phyloP scores from a whole-genome alignment of 1,139 yeast genomes.

The Hanseniaspora uvarum region DNA sequence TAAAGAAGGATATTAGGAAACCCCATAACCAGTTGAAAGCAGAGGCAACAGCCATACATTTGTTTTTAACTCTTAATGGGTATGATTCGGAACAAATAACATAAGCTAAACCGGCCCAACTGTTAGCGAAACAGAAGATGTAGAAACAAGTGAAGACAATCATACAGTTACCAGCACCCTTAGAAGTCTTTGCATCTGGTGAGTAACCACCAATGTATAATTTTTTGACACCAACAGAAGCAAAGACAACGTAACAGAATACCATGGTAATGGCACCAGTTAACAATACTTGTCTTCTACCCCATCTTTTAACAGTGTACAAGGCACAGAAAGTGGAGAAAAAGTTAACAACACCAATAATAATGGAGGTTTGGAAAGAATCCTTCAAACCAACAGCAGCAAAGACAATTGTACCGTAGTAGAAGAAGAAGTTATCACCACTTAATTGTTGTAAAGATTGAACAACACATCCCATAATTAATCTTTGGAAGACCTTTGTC shows the following conservation, averaged over 20 bases:
- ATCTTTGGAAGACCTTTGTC: conserved; percentile 56
- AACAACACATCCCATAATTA: conserved; percentile 50
- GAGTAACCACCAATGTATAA: conserved; percentile 43
- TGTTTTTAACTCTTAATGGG: conserved; percentile 65
- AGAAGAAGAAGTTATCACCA: conserved; percentile 68
- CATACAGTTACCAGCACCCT: conserved; percentile 59
- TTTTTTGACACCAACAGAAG: conserved; percentile 53
- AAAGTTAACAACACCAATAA: conserved; percentile 67
- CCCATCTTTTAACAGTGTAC: conserved; percentile 53
- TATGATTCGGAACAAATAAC: conserved; percentile 61
- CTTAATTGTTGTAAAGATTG: conserved; percentile 66
- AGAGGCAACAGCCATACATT: conserved; percentile 62
- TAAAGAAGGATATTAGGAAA: conserved; percentile 60
- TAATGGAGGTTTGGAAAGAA: conserved; percentile 65
- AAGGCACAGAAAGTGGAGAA: conserved; percentile 60
- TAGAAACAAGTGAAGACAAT: conserved; percentile 64
- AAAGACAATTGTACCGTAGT: conserved; percentile 67
- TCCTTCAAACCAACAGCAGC: conserved; percentile 60
- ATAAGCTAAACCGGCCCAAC: conserved; percentile 75
- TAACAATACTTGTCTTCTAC: conserved; percentile 55
- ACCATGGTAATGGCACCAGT: conserved; percentile 55
- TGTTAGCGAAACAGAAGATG: conserved; percentile 65
- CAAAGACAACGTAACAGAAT: conserved; percentile 51
- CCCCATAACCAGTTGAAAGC: conserved; percentile 68
- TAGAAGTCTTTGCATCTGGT: conserved; percentile 24